Evolutionary conservation across 768 basidiomycete genomes (phyloP), one percentile per base, ranked within the genome.

Genomic region (Pleurotus eryngii): DNA sequence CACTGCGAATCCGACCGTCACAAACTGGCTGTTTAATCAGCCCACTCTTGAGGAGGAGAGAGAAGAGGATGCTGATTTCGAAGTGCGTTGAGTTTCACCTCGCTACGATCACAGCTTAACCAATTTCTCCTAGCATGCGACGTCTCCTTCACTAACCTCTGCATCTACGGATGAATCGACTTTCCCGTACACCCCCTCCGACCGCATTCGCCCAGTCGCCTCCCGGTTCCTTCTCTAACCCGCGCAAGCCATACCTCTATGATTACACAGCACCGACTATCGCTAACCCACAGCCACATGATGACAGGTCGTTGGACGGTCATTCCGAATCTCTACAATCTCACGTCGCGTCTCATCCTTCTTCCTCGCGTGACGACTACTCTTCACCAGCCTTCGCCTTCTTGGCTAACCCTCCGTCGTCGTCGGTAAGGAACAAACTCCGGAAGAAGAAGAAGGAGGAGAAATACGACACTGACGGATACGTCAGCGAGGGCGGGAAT

Each of bases 1-100:
- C 17, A 80, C 80, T 30, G 77, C 70, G 35, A 87, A 81, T 59
- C 74, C 78, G 15, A 76, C 82, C 24, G 82, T 90, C 17, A 80
- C 86, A 4, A 74, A 85, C 59, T 88, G 88, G 84, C 87, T 90
- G 66, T 89, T 89, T 68, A 84, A 81, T 57, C 82, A 85, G 46
- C 71, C 83, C 1, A 61, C 82, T 24, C 73, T 75, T 42, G 85
- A 81, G 59, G 86, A 84, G 57, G 81, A 82, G 14, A 85, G 85
- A 50, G 76, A 76, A 53, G 76, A 65, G 15, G 61, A 55, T 5
- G 61, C 55, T 43, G 37, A 42, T 17, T 53, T 53, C 27, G 49
- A 50, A 27, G 49, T 50, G 18, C 30, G 49, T 53, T 17, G 26
- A 27, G 22, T 20, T 35, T 5, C 49, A 4, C 45, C 48, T 38